Conservation (phyloP, 202 grass and related monocot genomes). For the Panicum virgatum region DNA sequence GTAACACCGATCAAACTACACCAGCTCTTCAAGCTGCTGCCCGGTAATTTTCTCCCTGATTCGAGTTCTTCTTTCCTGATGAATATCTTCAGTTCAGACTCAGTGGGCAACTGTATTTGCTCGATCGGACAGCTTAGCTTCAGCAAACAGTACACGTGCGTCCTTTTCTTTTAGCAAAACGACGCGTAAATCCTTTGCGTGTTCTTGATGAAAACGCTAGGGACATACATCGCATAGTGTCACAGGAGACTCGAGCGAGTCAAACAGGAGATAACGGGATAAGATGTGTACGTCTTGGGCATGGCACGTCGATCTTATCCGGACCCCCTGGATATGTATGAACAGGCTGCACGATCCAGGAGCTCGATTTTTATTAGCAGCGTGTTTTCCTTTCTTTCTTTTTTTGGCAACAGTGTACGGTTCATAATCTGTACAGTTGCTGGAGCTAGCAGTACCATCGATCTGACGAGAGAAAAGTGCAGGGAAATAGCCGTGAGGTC, state of each 20-base stretch:
- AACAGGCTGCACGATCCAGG: background rate
- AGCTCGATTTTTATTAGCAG: background rate
- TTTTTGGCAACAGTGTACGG: background rate
- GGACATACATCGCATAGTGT: background rate
- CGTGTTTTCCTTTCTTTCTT: background rate
- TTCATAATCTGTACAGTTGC: background rate
- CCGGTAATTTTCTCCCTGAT: background rate
- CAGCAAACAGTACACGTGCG: background rate
- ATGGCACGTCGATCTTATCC: constrained; percentile 28
- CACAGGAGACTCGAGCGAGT: background rate
- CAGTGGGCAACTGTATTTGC: background rate
- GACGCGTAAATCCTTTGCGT: background rate
- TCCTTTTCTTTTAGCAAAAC: background rate
- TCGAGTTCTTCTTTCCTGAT: background rate
- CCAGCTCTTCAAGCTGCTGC: background rate
- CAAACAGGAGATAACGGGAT: constrained; percentile 18
- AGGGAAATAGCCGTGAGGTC: background rate
- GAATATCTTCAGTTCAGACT: background rate
- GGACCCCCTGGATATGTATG: background rate
- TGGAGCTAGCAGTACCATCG: background rate
- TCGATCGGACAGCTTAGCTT: background rate
- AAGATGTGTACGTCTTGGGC: constrained; percentile 26
- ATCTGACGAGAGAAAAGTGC: background rate
- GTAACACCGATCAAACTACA: background rate
- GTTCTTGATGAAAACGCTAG: background rate